Evolutionary conservation across 202 grass and related monocot genomes (phyloP), one percentile per base, ranked within the genome.

Genomic region (Panicum hallii): DNA sequence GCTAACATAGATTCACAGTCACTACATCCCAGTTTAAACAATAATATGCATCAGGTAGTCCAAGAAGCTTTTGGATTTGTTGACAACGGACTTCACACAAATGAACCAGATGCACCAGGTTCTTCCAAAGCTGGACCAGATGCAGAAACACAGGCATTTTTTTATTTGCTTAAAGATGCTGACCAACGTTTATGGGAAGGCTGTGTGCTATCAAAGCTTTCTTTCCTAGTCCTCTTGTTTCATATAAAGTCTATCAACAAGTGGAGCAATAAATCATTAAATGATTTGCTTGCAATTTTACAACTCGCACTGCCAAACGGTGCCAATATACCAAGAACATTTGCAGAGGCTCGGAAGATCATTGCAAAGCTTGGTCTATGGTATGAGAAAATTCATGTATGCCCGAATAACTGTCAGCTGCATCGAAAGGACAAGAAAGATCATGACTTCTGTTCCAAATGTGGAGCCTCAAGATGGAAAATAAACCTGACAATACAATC

Each of bases 251-350:
- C 61, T 32, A 70, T 8, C 36, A 85, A 82, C 61, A 85, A 82
- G 41, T 86, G 82, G 70, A 74, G 60, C 6, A 82, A 90, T 74
- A 90, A 78, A 76, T 90, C 56, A 11, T 15, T 90, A 22, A 58
- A 75, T 64, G 53, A 86, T 85, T 44, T 86, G 16, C 77, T 90
- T 38, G 4, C 4, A 70, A 20, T 86, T 63, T 23, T 89, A 14
- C 55, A 72, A 0, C 23, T 70, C 13, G 75, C 67, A 10, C 45
- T 84, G 6, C 57, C 81, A 58, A 63, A 54, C 61, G 88, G 88
- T 36, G 20, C 81, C 7, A 90, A 20, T n/a, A 67, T 90, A 43
- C 83, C 75, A 42, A 47, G n/a, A 46, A 84, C 77, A 22, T 82
- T 77, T 77, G 11, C 0, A n/a, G 23, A 86, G 20, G 63, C 44